These are phyloP conservation scores for Trichoderma polysporum DNA, from an alignment of 2,329 filamentous ascomycete genomes.

Conservation along the genomic window DNA sequence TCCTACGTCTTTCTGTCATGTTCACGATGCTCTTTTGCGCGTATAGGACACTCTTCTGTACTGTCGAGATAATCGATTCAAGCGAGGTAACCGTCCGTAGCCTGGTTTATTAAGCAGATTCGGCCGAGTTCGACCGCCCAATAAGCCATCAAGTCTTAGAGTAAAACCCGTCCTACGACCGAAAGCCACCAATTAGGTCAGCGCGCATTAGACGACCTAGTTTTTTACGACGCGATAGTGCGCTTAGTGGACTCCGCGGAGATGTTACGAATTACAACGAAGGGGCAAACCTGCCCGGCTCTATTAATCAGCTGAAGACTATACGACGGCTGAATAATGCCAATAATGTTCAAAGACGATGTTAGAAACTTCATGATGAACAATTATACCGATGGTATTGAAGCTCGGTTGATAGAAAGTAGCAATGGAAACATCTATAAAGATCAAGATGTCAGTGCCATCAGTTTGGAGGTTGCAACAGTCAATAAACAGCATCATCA, in stretches of 20 bases:
- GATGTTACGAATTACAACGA: not conserved
- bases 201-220: not conserved
- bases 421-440: not conserved
- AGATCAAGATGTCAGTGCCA: not conserved
- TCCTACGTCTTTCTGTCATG: not conserved
- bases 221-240: not conserved
- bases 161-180: not conserved
- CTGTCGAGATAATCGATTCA: constrained; percentile 8
- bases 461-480: not conserved
- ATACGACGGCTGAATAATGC: constrained; percentile 4
- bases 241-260: not conserved
- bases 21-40: not conserved
- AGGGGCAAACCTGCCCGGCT: not conserved
- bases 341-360: not conserved
- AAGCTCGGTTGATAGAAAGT: not conserved
- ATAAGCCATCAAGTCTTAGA: not conserved
- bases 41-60: not conserved
- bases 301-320: constrained; percentile 4
- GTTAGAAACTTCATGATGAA: not conserved
- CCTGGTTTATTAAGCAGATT: not conserved
- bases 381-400: not conserved
- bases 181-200: not conserved
- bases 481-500: not conserved
- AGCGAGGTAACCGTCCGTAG: not conserved
- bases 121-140: not conserved